Percentiles rank a stretch among this genome's conserved stretches.
phyloP scores from a whole-genome alignment of 108 stramenopile species.

The Cyclotella choctawhatcheeana region DNA sequence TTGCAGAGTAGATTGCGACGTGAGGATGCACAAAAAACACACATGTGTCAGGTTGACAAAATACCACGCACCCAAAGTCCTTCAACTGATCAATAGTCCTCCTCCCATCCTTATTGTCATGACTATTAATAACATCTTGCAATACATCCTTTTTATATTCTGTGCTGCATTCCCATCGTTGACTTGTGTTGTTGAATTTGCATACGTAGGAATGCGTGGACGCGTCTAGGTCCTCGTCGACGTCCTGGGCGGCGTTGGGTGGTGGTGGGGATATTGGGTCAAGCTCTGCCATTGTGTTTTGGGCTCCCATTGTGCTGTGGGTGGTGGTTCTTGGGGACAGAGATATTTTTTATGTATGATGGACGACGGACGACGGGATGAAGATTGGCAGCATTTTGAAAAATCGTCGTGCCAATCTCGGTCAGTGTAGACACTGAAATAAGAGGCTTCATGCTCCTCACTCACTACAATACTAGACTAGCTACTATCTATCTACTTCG shows the following conservation, averaged over 20 bases:
- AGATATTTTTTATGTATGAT: no score
- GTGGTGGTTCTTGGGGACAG: background rate
- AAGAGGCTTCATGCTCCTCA: no score
- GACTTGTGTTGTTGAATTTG: conserved; percentile 23
- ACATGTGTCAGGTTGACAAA: background rate
- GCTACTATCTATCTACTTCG: background rate
- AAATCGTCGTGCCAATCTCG: background rate
- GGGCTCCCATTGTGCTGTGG: background rate
- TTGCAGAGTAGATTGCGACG: background rate
- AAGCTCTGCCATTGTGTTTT: background rate
- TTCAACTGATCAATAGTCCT: conserved; percentile 49
- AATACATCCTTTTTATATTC: conserved; percentile 39
- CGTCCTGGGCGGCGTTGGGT: background rate
- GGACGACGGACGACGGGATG: background rate
- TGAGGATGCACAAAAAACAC: background rate
- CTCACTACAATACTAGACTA: no score
- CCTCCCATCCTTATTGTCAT: conserved; percentile 40
- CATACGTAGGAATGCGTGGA: conserved; percentile 38
- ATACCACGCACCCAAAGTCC: conserved; percentile 36
- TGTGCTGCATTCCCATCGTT: conserved; percentile 26
- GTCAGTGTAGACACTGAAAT: no score
- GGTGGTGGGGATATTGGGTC: background rate
- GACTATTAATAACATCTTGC: conserved; percentile 34
- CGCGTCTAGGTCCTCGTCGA: conserved; percentile 4
- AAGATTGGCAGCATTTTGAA: background rate